Conservation (phyloP, 2,329 filamentous ascomycete genomes). For the Fusarium sterilihyphosum region DNA sequence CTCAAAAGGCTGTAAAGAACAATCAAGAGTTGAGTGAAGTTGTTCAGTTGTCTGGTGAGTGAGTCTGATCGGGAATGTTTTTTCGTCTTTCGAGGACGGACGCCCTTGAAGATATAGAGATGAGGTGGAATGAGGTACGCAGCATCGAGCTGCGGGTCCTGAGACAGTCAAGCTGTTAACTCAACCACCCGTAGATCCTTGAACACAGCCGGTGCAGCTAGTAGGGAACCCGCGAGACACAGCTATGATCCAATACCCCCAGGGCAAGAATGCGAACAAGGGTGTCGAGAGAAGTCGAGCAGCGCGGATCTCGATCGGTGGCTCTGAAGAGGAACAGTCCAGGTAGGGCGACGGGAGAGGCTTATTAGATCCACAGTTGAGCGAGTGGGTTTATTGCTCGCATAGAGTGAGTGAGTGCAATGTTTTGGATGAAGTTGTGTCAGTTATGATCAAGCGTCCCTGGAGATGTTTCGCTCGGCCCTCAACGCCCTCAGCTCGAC, state of each 20-base stretch:
- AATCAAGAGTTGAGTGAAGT: constrained; percentile 27
- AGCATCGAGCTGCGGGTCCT: constrained; percentile 45
- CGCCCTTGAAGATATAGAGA: constrained; percentile 55
- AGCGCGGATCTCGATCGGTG: constrained; percentile 42
- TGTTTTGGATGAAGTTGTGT: constrained; percentile 36
- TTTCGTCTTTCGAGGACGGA: constrained; percentile 47
- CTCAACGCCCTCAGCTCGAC: constrained; percentile 34
- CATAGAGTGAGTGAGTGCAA: constrained; percentile 30
- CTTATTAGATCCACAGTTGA: constrained; percentile 39
- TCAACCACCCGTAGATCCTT: constrained; percentile 47
- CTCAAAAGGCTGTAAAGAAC: constrained; percentile 25
- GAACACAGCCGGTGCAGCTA: constrained; percentile 43
- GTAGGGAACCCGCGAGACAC: constrained; percentile 51
- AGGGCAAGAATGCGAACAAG: constrained; percentile 49
- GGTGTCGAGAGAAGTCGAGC: constrained; percentile 11
- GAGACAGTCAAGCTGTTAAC: constrained; percentile 50
- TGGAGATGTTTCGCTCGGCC: constrained; percentile 33
- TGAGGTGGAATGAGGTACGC: constrained; percentile 50
- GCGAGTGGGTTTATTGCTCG: constrained; percentile 39
- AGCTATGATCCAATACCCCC: constrained; percentile 33
- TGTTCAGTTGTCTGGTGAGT: constrained; percentile 33
- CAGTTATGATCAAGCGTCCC: constrained; percentile 33
- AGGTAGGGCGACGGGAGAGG: constrained; percentile 45
- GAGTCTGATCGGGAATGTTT: constrained; percentile 50
- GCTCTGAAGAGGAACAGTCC: constrained; percentile 1